phyloP scores from a whole-genome alignment of 1,284 basidiomycete genomes.

The Psilocybe mexicana region DNA sequence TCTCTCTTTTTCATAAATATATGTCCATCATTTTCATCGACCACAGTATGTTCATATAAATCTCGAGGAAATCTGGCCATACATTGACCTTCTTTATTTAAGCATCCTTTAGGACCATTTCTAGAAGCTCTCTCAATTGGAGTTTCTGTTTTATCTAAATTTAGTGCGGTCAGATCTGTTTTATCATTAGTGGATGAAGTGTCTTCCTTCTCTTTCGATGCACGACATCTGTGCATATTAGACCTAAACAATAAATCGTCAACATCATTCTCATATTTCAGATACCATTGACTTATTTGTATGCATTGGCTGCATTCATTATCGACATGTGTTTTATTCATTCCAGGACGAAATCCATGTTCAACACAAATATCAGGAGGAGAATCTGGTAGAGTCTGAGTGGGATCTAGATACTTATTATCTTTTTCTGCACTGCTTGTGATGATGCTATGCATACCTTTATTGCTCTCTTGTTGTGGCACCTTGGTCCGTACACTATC shows the following conservation, averaged over 20 bases:
- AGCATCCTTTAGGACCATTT: constrained; percentile 10
- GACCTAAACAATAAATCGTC: constrained; percentile 11
- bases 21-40: constrained; percentile 16
- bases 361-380: not conserved
- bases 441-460: no score
- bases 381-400: constrained; percentile 7
- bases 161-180: not conserved
- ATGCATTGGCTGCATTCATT: not conserved
- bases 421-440: not conserved
- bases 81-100: constrained; percentile 8
- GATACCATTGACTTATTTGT: not conserved
- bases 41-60: constrained; percentile 5
- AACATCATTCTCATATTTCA: not conserved
- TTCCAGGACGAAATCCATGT: not conserved
- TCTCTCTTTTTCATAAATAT: constrained; percentile 23
- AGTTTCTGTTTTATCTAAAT: not conserved
- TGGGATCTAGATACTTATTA: constrained; percentile 4
- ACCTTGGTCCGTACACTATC: no score
- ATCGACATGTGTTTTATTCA: not conserved
- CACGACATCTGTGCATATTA: constrained; percentile 1
- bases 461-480: no score
- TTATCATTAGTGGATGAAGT: not conserved
- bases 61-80: constrained; percentile 19
- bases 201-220: no score
- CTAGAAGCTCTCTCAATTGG: not conserved